These are phyloP conservation scores for Fraxinus albicans DNA, from an alignment of 305 asterid species.

Conservation along the genomic window DNA sequence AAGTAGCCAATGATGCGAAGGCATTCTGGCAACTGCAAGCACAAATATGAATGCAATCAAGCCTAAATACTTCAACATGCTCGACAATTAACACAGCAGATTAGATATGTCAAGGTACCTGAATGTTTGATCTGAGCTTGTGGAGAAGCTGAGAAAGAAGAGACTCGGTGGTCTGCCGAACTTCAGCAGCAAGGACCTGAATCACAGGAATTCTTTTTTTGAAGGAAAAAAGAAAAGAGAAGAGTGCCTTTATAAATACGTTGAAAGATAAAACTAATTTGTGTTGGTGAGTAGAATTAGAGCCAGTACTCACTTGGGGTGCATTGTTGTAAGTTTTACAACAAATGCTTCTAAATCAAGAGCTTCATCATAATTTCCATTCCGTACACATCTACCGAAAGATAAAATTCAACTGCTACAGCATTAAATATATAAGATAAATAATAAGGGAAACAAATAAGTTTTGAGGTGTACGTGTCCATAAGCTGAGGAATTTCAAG, in stretches of 20 bases:
- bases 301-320: slow-evolving; percentile 70
- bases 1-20: slow-evolving; percentile 86
- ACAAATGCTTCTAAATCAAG: slow-evolving; percentile 89
- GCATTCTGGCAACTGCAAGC: slow-evolving; percentile 82
- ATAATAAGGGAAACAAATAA: background rate
- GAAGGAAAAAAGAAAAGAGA: slow-evolving; percentile 31
- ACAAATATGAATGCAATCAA: slow-evolving; percentile 19
- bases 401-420: slow-evolving; percentile 20
- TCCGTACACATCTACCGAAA: slow-evolving; percentile 71
- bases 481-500: slow-evolving; percentile 97
- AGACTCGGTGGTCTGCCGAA: slow-evolving; percentile 77
- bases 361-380: slow-evolving; percentile 93
- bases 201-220: slow-evolving; percentile 74
- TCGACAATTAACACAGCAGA: slow-evolving; percentile 1
- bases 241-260: slow-evolving; percentile 34
- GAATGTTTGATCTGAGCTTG: slow-evolving; percentile 88
- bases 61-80: slow-evolving; percentile 1
- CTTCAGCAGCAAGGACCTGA: slow-evolving; percentile 61
- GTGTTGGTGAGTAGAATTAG: slow-evolving; percentile 20
- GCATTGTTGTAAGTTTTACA: slow-evolving; percentile 77
- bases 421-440: slow-evolving; percentile 7
- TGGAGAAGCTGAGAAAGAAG: slow-evolving; percentile 88
- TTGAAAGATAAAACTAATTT: slow-evolving; percentile 25
- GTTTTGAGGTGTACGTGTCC: slow-evolving; percentile 73
- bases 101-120: slow-evolving; percentile 41